A percentile compares a stretch with the other conserved stretches of the same genome.
Conservation (phyloP, 2,329 filamentous ascomycete species). For the Lecanosticta acicola region DNA sequence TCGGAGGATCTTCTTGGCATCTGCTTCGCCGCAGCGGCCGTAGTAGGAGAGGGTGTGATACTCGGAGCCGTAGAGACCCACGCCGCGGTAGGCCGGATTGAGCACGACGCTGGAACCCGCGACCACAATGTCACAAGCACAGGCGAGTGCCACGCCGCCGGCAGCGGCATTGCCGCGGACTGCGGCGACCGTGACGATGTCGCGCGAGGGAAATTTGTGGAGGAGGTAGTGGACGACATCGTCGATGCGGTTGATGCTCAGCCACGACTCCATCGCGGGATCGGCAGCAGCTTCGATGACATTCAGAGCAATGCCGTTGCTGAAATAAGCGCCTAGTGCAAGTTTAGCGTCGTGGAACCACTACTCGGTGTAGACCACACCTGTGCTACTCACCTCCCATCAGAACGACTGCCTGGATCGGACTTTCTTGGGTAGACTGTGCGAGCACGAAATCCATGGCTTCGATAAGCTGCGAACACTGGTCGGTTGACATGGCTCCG, state of each 20-base stretch:
- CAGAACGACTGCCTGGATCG: conserved; percentile 36
- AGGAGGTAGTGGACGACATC: conserved; percentile 38
- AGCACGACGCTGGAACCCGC: conserved; percentile 37
- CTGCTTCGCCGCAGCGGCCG: conserved; percentile 34
- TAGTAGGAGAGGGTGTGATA: conserved; percentile 40
- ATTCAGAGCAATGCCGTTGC: conserved; percentile 42
- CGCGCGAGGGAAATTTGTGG: conserved; percentile 34
- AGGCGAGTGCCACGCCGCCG: conserved; percentile 41
- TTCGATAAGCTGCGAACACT: conserved; percentile 36
- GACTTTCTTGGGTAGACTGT: conserved; percentile 25
- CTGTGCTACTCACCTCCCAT: conserved; percentile 34
- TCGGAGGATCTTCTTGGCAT: conserved; percentile 31
- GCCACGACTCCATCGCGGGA: conserved; percentile 39
- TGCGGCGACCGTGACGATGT: conserved; percentile 37
- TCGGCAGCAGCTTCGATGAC: conserved; percentile 39
- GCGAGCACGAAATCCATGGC: conserved; percentile 35
- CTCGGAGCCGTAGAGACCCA: conserved; percentile 37
- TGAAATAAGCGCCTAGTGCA: conserved; percentile 34
- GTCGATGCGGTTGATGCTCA: conserved; percentile 43
- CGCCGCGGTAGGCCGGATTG: conserved; percentile 40
- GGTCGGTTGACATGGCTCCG: conserved; percentile 39
- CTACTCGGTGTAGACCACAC: neutral
- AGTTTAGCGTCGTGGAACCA: neutral
- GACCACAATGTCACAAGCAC: conserved; percentile 36
- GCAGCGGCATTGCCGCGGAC: conserved; percentile 41